Base-by-base conservation (phyloP, 139 green algal genomes). In the Chlamydomonas urium region DNA sequence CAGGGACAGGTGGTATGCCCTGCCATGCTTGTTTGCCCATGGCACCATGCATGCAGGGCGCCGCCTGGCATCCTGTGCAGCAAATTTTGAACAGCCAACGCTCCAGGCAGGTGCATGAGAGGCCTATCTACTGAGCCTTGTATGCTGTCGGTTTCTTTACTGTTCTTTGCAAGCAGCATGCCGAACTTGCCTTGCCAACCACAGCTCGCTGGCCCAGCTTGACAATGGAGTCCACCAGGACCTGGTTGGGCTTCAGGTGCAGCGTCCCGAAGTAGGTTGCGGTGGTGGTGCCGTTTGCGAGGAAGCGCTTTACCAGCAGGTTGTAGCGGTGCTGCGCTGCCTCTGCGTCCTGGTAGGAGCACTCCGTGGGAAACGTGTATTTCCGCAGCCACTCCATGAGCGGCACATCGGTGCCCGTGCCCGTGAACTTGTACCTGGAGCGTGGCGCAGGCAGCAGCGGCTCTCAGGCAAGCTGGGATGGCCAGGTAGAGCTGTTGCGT, bases 161-260 rank as follows among this genome's bases (percentile, higher is more conserved):
- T n/a, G n/a, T n/a, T n/a, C n/a, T n/a, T n/a, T n/a, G n/a, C n/a
- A n/a, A n/a, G n/a, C n/a, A n/a, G n/a, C n/a, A n/a, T n/a, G n/a
- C n/a, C n/a, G n/a, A n/a, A n/a, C n/a, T n/a, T n/a, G 86, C 81
- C 80, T 89, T 89, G 75, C 85, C 87, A 0, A 92, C 74, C 33
- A 89, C 80, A 1, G 85, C 87, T 0, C 87, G 60, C 73, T 88
- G 77, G 0, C 87, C 87, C 19, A 77, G 56, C 28, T 48, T 2
- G 10, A 76, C 38, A 32, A 88, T 70, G 10, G 83, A 59, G 59
- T 89, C 80, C 3, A 81, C 77, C 14, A 90, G 74, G 37, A 82
- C 50, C 28, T 67, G 72, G 71, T 81, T 87, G 32, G 77, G 71
- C 50, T 78, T 60, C 48, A 80, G 53, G 59, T 91, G 83, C 42